Percentiles rank a stretch among this genome's conserved stretches.
These are phyloP conservation scores for Glebionis coronaria DNA, from an alignment of 129 eudicot species.

Conservation along the genomic window DNA sequence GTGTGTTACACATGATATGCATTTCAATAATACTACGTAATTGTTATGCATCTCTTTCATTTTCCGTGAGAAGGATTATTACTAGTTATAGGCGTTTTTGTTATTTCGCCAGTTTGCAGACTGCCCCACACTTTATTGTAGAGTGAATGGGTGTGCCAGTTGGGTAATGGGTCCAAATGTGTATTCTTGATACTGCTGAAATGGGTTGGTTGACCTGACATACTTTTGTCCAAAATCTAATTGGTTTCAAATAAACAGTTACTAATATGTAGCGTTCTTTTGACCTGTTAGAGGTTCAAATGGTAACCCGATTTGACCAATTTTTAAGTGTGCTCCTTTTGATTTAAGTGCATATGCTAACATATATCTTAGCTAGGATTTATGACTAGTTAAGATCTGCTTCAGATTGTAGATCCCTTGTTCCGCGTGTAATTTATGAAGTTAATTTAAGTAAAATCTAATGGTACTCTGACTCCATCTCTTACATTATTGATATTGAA, in stretches of 20 bases:
- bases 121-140: neutral
- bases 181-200: neutral
- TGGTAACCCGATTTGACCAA: neutral
- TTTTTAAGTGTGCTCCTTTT: neutral
- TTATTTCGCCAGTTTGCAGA: neutral
- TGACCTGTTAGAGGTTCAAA: neutral
- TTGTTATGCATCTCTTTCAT: constrained; percentile 1
- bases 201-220: neutral
- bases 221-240: neutral
- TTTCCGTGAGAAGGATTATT: neutral
- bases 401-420: constrained; percentile 1
- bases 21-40: neutral
- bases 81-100: neutral
- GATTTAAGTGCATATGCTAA: neutral
- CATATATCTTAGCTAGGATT: neutral
- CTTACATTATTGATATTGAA: neutral
- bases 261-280: too few relatives aligned
- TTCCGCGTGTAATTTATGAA: neutral
- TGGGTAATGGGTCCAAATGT: neutral
- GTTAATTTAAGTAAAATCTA: neutral
- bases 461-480: neutral
- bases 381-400: neutral
- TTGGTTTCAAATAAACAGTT: neutral
- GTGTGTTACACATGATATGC: neutral
- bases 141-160: neutral